These are phyloP conservation scores for Raffaelea albimanens DNA, from an alignment of 2,329 filamentous ascomycete genomes.

Conservation along the genomic window DNA sequence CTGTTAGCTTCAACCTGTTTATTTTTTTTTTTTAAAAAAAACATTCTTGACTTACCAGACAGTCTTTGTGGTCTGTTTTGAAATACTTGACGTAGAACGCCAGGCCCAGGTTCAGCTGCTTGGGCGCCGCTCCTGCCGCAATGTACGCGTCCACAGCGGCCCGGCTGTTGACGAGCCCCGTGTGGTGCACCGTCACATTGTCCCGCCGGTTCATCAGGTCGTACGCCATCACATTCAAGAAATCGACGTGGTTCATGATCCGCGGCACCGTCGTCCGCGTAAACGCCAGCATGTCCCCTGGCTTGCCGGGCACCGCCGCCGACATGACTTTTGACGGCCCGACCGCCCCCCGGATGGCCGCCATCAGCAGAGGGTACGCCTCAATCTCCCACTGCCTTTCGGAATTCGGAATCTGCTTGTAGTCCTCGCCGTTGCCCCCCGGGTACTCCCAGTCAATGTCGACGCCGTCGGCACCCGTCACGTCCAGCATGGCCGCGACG, in stretches of 20 bases:
- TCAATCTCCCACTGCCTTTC: slow-evolving; percentile 50
- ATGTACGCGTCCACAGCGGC: slow-evolving; percentile 50
- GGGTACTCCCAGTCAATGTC: slow-evolving; percentile 61
- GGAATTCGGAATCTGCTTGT: slow-evolving; percentile 51
- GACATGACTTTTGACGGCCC: slow-evolving; percentile 52
- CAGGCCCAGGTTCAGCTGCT: slow-evolving; percentile 56
- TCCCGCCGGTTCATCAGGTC: slow-evolving; percentile 68
- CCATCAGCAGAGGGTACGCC: slow-evolving; percentile 51
- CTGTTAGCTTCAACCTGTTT: not conserved
- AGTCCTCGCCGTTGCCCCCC: slow-evolving; percentile 60
- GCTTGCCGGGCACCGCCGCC: slow-evolving; percentile 55
- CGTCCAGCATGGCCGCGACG: slow-evolving; percentile 51
- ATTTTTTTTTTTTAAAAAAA: not conserved
- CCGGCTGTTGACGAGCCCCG: slow-evolving; percentile 44
- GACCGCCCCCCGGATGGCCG: slow-evolving; percentile 47
- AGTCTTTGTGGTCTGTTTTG: slow-evolving; percentile 35
- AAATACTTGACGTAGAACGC: slow-evolving; percentile 65
- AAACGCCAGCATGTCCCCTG: slow-evolving; percentile 60
- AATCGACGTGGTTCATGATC: slow-evolving; percentile 53
- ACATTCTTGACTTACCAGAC: slow-evolving; percentile 12
- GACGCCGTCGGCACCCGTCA: slow-evolving; percentile 53
- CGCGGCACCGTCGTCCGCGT: slow-evolving; percentile 43
- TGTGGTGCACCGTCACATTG: slow-evolving; percentile 54
- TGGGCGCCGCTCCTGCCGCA: slow-evolving; percentile 40
- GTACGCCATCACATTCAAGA: slow-evolving; percentile 64